Evolutionary conservation across 139 green algal species (phyloP).

Genomic region (Eudorina sp.): DNA sequence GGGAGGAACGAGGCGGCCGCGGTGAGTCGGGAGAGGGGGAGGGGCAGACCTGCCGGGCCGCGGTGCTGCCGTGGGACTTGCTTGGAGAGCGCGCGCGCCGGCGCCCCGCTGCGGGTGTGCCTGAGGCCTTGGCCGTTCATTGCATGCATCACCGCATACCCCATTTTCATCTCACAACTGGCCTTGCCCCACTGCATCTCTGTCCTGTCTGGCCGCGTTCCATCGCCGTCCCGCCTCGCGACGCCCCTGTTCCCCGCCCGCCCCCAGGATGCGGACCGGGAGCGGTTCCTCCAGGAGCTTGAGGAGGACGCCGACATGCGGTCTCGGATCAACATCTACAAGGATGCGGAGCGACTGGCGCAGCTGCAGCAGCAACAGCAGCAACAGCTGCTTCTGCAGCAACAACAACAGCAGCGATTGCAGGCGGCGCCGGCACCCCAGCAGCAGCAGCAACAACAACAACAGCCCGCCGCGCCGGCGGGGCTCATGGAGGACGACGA

Average conservation of each 20-base stretch:
- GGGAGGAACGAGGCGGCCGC: conserved; percentile 19
- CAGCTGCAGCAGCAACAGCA: conserved; percentile 23
- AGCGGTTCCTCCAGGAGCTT: conserved; percentile 87
- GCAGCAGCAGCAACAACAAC: conserved; percentile 14
- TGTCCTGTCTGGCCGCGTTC: too few species aligned
- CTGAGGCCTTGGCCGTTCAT: too few species aligned
- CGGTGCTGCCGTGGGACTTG: too few species aligned
- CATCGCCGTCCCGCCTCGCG: too few species aligned
- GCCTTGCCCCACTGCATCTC: too few species aligned
- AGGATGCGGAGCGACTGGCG: conserved; percentile 46
- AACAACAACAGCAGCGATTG: not conserved
- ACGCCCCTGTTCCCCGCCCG: too few species aligned
- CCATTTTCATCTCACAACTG: too few species aligned
- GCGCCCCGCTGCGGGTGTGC: too few species aligned
- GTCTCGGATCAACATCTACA: conserved; percentile 63
- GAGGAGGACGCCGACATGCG: conserved; percentile 73
- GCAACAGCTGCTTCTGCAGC: conserved; percentile 33
- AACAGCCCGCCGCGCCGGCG: conserved; percentile 5
- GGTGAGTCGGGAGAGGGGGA: conserved; percentile 38
- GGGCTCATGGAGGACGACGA: conserved; percentile 45
- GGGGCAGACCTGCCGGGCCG: conserved; percentile 2
- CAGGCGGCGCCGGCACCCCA: not conserved
- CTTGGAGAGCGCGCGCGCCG: too few species aligned
- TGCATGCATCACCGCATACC: not conserved
- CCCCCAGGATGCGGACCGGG: conserved; percentile 75